Conservation (phyloP, 2,329 filamentous ascomycete species). For the Thelonectria blattea region DNA sequence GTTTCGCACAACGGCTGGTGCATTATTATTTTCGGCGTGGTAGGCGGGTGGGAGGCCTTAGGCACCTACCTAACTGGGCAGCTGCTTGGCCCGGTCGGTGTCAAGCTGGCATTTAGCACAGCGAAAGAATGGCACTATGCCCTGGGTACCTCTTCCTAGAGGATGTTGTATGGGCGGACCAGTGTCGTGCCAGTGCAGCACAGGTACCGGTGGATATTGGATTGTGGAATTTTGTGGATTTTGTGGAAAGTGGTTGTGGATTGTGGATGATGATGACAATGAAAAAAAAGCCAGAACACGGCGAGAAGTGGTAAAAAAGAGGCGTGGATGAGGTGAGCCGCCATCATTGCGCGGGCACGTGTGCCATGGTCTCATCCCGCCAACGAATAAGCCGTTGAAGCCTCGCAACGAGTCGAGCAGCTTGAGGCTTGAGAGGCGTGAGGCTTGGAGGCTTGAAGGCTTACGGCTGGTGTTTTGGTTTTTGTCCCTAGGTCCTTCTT, state of each 20-base stretch:
- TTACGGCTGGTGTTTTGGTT: not conserved
- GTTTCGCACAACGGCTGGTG: constrained; percentile 22
- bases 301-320: not conserved
- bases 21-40: constrained; percentile 21
- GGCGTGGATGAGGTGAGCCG: constrained; percentile 21
- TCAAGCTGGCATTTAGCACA: constrained; percentile 3
- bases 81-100: not conserved
- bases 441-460: not conserved
- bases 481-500: too few relatives aligned
- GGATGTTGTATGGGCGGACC: constrained; percentile 16
- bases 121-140: constrained; percentile 9
- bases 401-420: not conserved
- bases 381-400: not conserved
- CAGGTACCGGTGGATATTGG: not conserved
- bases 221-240: constrained; percentile 28
- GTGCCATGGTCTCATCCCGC: constrained; percentile 4
- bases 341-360: constrained; percentile 24
- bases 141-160: constrained; percentile 20
- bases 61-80: constrained; percentile 34
- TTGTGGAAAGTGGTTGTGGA: constrained; percentile 30
- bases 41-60: constrained; percentile 26
- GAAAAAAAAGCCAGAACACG: not conserved
- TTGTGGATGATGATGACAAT: constrained; percentile 27
- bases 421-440: not conserved
- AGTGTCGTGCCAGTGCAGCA: constrained; percentile 16